These are phyloP conservation scores for Phytophthora pini DNA, from an alignment of 352 stramenopile species.

Conservation along the genomic window DNA sequence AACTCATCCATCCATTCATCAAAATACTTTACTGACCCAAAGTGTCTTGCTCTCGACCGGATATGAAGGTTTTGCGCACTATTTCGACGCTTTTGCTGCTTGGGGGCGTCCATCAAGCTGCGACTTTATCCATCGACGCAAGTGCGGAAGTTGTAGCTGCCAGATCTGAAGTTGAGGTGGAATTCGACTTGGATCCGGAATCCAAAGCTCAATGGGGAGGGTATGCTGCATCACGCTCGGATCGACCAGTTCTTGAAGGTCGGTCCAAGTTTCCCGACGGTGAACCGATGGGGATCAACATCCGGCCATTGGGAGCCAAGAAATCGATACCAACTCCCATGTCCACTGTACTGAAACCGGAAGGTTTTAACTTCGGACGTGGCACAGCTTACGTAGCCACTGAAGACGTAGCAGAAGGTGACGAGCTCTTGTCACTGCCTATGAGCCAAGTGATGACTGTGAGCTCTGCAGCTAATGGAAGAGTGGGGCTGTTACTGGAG, in stretches of 20 bases:
- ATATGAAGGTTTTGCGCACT: slow-evolving; percentile 13
- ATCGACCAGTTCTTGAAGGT: slow-evolving; percentile 31
- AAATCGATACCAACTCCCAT: not conserved
- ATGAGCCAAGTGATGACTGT: slow-evolving; percentile 51
- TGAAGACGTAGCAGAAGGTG: slow-evolving; percentile 20
- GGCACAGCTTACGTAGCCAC: slow-evolving; percentile 38
- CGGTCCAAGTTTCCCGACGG: slow-evolving; percentile 19
- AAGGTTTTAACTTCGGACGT: slow-evolving; percentile 55
- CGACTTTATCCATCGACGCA: slow-evolving; percentile 28
- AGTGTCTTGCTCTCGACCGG: not conserved
- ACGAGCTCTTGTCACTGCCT: slow-evolving; percentile 40
- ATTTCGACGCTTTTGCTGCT: slow-evolving; percentile 19
- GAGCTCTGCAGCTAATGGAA: slow-evolving; percentile 30
- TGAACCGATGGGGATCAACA: slow-evolving; percentile 18
- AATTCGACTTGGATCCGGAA: slow-evolving; percentile 41
- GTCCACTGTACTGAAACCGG: slow-evolving; percentile 34
- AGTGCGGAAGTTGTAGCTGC: slow-evolving; percentile 18
- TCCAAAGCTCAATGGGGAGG: slow-evolving; percentile 31
- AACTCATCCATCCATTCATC: slow-evolving; percentile 5
- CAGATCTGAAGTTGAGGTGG: slow-evolving; percentile 34
- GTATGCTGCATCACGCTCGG: slow-evolving; percentile 18
- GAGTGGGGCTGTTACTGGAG: slow-evolving; percentile 46
- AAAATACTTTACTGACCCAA: not conserved
- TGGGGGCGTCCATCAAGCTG: not conserved
- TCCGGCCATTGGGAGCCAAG: slow-evolving; percentile 17